A percentile compares a stretch with the other conserved stretches of the same genome.
phyloP scores from a whole-genome alignment of 148 eudicot genomes.

The Spergularia marina region DNA sequence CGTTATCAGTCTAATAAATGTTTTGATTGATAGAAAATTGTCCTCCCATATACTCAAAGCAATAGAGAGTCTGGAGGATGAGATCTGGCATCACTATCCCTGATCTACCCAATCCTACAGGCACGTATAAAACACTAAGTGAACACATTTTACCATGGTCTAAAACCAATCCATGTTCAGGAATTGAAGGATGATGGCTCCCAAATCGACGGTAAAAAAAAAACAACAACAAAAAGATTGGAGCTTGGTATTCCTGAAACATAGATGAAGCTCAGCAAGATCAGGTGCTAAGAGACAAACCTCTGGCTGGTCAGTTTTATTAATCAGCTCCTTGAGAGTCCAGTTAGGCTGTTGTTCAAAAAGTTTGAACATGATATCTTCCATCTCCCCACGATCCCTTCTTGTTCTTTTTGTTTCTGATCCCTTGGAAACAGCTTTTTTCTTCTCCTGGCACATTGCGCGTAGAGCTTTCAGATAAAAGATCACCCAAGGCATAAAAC shows the following conservation, averaged over 20 bases:
- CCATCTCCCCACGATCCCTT: conserved; percentile 89
- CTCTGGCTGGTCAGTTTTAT: conserved; percentile 85
- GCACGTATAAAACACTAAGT: not conserved
- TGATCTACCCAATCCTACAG: not conserved
- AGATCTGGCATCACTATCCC: not conserved
- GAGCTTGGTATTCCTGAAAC: not conserved
- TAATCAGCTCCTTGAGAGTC: conserved; percentile 76
- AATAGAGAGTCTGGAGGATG: not conserved
- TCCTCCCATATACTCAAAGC: not conserved
- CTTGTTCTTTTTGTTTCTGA: conserved; percentile 77
- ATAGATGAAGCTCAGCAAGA: not conserved
- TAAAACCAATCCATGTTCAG: not conserved
- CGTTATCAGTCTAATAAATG: too few relatives aligned
- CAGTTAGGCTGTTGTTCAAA: conserved; percentile 83
- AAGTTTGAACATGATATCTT: conserved; percentile 75
- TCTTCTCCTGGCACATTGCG: conserved; percentile 53
- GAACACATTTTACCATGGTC: not conserved
- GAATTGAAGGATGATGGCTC: not conserved
- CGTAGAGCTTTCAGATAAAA: not conserved
- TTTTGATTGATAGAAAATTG: not conserved
- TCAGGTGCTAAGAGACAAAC: conserved; percentile 31
- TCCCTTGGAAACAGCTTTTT: conserved; percentile 49
- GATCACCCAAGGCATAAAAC: not conserved
- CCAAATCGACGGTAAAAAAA: not conserved
- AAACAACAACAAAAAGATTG: not conserved